These are phyloP conservation scores for Furcasterigmium sp. DNA, from an alignment of 2,329 filamentous ascomycete genomes.

Conservation along the genomic window DNA sequence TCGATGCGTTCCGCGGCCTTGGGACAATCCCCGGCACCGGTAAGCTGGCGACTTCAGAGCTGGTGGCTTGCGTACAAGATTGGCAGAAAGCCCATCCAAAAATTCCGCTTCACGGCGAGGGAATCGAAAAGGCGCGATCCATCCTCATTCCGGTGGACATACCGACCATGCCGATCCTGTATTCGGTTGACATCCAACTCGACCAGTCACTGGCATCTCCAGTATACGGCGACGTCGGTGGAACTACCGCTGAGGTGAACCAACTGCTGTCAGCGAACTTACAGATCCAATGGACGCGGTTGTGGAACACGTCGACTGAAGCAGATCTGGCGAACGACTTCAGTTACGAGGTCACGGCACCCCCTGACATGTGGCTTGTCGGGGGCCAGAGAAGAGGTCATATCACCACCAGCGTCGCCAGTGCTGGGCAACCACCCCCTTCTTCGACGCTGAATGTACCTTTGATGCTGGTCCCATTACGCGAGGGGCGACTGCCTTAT, in stretches of 20 bases:
- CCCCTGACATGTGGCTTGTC: slow-evolving; percentile 75
- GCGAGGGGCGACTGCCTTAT: slow-evolving; percentile 70
- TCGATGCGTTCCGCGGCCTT: slow-evolving; percentile 43
- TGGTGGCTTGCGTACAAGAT: slow-evolving; percentile 26
- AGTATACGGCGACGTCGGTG: slow-evolving; percentile 19
- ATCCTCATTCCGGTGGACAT: slow-evolving; percentile 90
- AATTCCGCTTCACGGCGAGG: slow-evolving; percentile 12
- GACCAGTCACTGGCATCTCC: slow-evolving; percentile 26
- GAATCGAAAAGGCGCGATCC: slow-evolving; percentile 37
- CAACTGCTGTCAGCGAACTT: slow-evolving; percentile 61
- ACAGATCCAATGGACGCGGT: slow-evolving; percentile 55
- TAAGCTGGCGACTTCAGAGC: slow-evolving; percentile 20
- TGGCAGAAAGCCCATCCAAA: slow-evolving; percentile 30
- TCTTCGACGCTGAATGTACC: slow-evolving; percentile 54
- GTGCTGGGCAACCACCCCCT: slow-evolving; percentile 22
- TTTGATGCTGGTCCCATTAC: slow-evolving; percentile 74
- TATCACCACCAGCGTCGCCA: slow-evolving; percentile 10
- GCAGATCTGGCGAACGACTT: slow-evolving; percentile 59
- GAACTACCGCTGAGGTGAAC: slow-evolving; percentile 51
- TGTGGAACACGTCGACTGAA: slow-evolving; percentile 46
- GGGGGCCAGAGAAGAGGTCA: slow-evolving; percentile 70
- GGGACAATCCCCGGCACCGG: slow-evolving; percentile 31
- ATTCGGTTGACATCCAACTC: slow-evolving; percentile 67
- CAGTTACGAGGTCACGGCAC: slow-evolving; percentile 74
- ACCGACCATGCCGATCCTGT: slow-evolving; percentile 74